Evolutionary conservation across 2,329 filamentous ascomycete species (phyloP).

Genomic region (Sordariomycetes sp.): DNA sequence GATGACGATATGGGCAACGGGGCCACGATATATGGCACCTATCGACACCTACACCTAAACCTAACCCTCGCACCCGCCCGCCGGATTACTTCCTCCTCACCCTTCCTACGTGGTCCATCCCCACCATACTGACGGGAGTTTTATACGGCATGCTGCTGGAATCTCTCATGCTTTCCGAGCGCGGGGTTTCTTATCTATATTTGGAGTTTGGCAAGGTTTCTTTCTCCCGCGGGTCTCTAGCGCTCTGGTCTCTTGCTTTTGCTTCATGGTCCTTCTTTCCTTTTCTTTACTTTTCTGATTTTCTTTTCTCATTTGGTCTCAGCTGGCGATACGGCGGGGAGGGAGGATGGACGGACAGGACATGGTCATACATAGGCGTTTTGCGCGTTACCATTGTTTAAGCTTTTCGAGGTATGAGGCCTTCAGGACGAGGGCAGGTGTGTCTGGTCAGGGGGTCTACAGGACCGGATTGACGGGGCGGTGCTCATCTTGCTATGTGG

Average conservation of each 20-base stretch:
- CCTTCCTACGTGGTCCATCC: not conserved
- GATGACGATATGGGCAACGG: not conserved
- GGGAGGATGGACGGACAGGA: not conserved
- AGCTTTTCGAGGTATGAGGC: not conserved
- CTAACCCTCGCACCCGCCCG: not conserved
- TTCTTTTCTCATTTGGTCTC: too few relatives aligned
- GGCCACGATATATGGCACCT: not conserved
- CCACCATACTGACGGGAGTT: not conserved
- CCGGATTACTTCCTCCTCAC: not conserved
- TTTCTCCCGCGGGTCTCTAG: slow-evolving; percentile 1
- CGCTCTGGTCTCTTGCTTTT: not conserved
- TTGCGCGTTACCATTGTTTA: not conserved
- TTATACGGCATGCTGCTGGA: not conserved
- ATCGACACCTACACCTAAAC: not conserved
- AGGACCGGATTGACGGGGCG: not conserved
- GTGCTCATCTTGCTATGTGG: not conserved
- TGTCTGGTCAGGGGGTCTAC: not conserved
- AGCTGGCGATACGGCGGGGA: not conserved
- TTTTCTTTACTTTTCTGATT: not conserved
- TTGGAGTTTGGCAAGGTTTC: not conserved
- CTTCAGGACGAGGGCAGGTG: not conserved
- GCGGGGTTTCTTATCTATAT: not conserved
- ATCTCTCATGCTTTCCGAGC: slow-evolving; percentile 1
- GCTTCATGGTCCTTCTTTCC: not conserved
- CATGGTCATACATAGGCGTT: not conserved